A percentile compares a stretch with the other conserved stretches of the same genome.
phyloP scores from a whole-genome alignment of 257 asterid species.

The Solanum pinnatisectum region DNA sequence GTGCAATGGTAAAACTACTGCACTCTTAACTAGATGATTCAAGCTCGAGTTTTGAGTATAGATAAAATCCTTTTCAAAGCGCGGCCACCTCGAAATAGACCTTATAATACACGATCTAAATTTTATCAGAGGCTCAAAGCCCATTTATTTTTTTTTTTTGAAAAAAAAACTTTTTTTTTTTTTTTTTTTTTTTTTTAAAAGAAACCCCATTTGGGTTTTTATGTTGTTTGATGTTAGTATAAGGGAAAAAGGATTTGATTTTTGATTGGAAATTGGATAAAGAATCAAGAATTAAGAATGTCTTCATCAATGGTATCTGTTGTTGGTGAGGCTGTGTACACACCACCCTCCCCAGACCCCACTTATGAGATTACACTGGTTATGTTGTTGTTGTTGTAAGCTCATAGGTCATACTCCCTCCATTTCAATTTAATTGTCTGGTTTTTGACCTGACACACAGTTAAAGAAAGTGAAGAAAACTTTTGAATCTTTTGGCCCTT shows the following conservation, averaged over 20 bases:
- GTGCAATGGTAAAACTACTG: too few species aligned
- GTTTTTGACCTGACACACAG: not conserved
- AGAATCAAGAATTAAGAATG: not conserved
- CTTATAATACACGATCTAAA: too few species aligned
- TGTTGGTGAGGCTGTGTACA: not conserved
- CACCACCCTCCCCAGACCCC: not conserved
- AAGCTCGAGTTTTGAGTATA: too few species aligned
- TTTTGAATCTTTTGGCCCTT: not conserved
- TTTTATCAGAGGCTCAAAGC: too few species aligned
- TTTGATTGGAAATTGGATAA: not conserved
- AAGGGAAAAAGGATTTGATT: not conserved
- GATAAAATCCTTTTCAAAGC: too few species aligned
- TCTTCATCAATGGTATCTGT: constrained; percentile 16
- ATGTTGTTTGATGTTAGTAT: not conserved
- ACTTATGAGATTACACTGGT: not conserved
- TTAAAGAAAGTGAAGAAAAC: not conserved
- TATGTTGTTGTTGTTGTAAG: not conserved
- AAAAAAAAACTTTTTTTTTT: too few species aligned
- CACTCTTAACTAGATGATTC: too few species aligned
- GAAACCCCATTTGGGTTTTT: not conserved
- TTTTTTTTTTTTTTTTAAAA: not conserved
- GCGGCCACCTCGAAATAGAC: too few species aligned
- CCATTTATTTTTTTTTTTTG: too few species aligned
- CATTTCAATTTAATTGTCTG: not conserved
- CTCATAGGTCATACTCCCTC: not conserved